Base-by-base conservation (phyloP, 345 rosid genomes). In the Combretum micranthum region DNA sequence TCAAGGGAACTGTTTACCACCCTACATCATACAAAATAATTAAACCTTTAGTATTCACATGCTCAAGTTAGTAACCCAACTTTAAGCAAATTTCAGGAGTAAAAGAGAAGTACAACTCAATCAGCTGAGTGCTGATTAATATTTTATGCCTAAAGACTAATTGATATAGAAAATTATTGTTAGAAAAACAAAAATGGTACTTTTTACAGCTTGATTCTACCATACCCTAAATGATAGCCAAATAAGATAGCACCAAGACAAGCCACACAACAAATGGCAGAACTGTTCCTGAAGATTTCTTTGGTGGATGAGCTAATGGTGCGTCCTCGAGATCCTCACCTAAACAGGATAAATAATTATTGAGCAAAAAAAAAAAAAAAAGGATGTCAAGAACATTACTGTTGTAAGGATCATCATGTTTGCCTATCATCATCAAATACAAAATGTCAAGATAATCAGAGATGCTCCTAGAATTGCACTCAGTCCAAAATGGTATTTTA, bases 141-240 rank as follows among this genome's bases (percentile, higher is more conserved):
- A 32, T 4, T 32, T 32, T 32, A 32, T 32, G 9, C 1, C 10
- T 32, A 32, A 9, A 32, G 39, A 32, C 39, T 17, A 51, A 44
- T 47, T 22, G 59, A 50, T 18, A 39, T 2, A 43, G 45, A 43
- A 44, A 2, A 47, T 3, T 7, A 15, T 60, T 10, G 47, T 58
- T 22, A 19, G 20, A 10, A 52, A 18, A 20, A 52, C 13, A 25
- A 32, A 56, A 11, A 22, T 15, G 25, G 55, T 15, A 6, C 45
- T 26, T 15, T 32, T 39, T 52, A 19, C 14, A 42, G 70, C 46
- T 47, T 53, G 25, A 54, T 55, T 14, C 21, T 47, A 48, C 59
- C 82, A 61, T 82, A 93, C 99, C 91, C 97, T 16, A 90, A 84
- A 77, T 93, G 99, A 69, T 93, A 93, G 68, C 99, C 99, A 75